Evolutionary conservation across 2,329 filamentous ascomycete species (phyloP), one percentile per base, ranked within the genome.

Genomic region (Sclerotinia borealis): DNA sequence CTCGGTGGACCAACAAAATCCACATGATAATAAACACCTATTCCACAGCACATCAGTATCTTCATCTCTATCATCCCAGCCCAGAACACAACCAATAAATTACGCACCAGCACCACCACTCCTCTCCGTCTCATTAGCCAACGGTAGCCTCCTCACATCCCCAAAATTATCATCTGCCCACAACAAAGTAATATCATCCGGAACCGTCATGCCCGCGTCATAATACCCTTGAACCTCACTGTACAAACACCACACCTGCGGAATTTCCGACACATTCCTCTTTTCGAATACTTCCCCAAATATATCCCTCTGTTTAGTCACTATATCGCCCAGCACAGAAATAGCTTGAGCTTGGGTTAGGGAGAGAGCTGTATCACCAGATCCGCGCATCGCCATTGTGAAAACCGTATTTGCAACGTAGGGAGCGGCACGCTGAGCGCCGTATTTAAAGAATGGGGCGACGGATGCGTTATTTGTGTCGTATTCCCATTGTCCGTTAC

Each of bases 141-240:
- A 74, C 5, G 87, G 87, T 36, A 90, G 76, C 27, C 87, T 78
- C 34, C 85, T 79, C 31, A 87, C 80, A 72, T 88, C 86, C 13
- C 86, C 86, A 79, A 80, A 88, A 75, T 89, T 90, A 75, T 90
- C 87, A 71, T 90, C 87, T 0, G 85, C 80, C 82, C 86, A 90
- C 5, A 90, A 78, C 29, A 90, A 77, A 1, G 85, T 90, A 34
- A 90, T 82, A 69, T 88, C 82, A 43, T 90, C 86, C 0, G 87
- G 85, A 2, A 89, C 83, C 2, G 77, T 76, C 71, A 90, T 79
- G 1, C 87, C 87, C 19, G 83, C 79, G 63, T 87, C 83, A 64
- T 87, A 84, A 72, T 91, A 90, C 8, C 83, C 82, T 75, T 88
- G 86, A 2, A 91, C 87, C 72, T 91, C 88, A 72, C 90, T 90